These are phyloP conservation scores for Talaromyces adpressus DNA, from an alignment of 495 filamentous ascomycete species.

Conservation along the genomic window DNA sequence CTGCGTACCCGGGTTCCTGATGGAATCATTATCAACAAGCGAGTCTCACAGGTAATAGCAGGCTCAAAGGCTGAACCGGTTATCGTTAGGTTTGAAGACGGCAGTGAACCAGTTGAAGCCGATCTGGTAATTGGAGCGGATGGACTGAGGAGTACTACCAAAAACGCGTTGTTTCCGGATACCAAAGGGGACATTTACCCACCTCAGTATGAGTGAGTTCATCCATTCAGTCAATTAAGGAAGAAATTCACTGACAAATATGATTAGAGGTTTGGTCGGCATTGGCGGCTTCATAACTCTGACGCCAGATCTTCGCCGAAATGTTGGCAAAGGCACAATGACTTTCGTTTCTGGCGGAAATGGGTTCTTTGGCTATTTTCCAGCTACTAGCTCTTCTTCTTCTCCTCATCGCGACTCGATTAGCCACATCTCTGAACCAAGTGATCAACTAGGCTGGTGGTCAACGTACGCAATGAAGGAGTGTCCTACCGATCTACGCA, in stretches of 20 bases:
- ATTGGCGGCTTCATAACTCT: slow-evolving; percentile 46
- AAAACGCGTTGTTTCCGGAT: slow-evolving; percentile 37
- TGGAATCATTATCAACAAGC: slow-evolving; percentile 21
- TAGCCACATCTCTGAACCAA: slow-evolving; percentile 25
- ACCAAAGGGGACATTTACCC: slow-evolving; percentile 23
- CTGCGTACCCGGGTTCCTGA: slow-evolving; percentile 25
- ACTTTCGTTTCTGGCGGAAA: slow-evolving; percentile 45
- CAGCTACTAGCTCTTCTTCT: slow-evolving; percentile 16
- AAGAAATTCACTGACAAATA: background rate
- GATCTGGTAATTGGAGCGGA: slow-evolving; percentile 57
- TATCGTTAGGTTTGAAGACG: slow-evolving; percentile 24
- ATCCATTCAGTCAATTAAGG: background rate
- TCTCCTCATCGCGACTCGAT: slow-evolving; percentile 18
- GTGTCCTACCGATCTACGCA: slow-evolving; percentile 25
- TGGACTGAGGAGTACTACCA: slow-evolving; percentile 46
- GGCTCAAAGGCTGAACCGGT: slow-evolving; percentile 13
- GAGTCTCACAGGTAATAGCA: slow-evolving; percentile 18
- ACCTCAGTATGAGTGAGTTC: slow-evolving; percentile 34
- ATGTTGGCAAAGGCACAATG: slow-evolving; percentile 36
- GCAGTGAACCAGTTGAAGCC: slow-evolving; percentile 25
- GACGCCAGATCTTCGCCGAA: slow-evolving; percentile 14
- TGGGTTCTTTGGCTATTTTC: slow-evolving; percentile 54
- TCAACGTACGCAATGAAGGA: slow-evolving; percentile 36
- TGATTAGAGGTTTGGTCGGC: slow-evolving; percentile 40
- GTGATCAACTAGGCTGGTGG: slow-evolving; percentile 38